Base-by-base conservation (phyloP, 169 alveolate species). In the Babesia bovis region DNA sequence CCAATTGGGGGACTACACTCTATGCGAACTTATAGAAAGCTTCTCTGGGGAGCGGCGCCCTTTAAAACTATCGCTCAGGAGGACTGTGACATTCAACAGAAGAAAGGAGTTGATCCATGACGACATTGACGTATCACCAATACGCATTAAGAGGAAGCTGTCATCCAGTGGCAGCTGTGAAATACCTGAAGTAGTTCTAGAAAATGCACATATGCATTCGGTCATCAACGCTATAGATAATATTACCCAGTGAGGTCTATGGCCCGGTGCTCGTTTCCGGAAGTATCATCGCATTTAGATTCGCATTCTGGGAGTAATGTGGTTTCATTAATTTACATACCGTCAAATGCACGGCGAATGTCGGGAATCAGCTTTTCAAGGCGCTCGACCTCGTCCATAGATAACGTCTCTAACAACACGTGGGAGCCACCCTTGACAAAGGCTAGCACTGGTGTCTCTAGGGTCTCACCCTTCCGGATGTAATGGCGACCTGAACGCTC, bases 351-450 rank as follows among this genome's bases (percentile, higher is more conserved):
- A 63, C 57, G 47, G 10, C 66, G 19, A 0, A 81, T 81, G 19
- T 81, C 88, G 26, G 83, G 88, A 17, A 71, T 42, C 23, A 69
- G 60, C 23, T 81, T 60, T 59, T 81, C 88, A 32, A 81, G 26
- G 44, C 61, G 47, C 36, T 70, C 73, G 40, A 81, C 68, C 33
- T 81, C 88, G 28, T 81, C 88, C 88, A 81, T 81, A 21, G 84
- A 51, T 17, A 81, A 49, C 19, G 84, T 65, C 40, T 81, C 88
- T 25, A 81, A 76, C 17, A 81, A 67, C 63, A 66, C 70, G 36
- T 71, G 83, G 28, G 83, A 81, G 21, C 88, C 84, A 25, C 84
- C 88, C 67, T 81, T 81, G 12, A 56, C 68, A 12, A 81, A n/a
- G 3, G 84, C 88, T 47, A 81, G 40, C 23, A 65, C 69, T 2